Conservation (phyloP, 2,329 filamentous ascomycete species). For the Helminthosporium solani region DNA sequence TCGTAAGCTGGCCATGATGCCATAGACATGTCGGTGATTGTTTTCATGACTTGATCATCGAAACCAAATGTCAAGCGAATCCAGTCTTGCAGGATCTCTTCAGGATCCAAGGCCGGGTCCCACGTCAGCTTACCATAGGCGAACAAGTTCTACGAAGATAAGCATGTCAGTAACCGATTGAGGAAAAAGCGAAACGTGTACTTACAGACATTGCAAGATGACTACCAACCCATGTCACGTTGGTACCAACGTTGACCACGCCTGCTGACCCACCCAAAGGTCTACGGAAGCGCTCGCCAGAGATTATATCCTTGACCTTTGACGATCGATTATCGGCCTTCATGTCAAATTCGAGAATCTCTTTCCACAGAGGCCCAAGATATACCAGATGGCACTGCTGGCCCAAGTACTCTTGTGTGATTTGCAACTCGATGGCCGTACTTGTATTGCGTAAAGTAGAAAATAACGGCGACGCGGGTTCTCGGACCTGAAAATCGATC, state of each 20-base stretch:
- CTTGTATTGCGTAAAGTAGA: constrained; percentile 51
- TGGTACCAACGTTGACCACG: constrained; percentile 67
- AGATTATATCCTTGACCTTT: constrained; percentile 60
- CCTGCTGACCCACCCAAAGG: constrained; percentile 63
- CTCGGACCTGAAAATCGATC: constrained; percentile 72
- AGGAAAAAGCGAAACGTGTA: not conserved
- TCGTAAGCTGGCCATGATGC: constrained; percentile 71
- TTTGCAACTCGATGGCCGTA: constrained; percentile 63
- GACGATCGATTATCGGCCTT: constrained; percentile 59
- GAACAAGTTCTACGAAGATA: constrained; percentile 61
- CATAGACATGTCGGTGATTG: constrained; percentile 64
- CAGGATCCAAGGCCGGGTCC: constrained; percentile 55
- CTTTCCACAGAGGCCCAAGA: constrained; percentile 67
- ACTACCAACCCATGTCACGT: constrained; percentile 68
- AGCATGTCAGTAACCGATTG: not conserved
- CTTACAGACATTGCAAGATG: constrained; percentile 61
- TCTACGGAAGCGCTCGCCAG: constrained; percentile 60
- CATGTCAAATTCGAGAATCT: constrained; percentile 66
- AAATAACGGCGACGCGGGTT: constrained; percentile 66
- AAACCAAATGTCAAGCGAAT: constrained; percentile 65
- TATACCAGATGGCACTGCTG: constrained; percentile 71
- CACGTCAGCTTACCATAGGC: constrained; percentile 68
- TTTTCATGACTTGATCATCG: constrained; percentile 56
- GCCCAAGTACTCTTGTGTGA: constrained; percentile 70
- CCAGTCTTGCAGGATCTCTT: constrained; percentile 63